Conservation (phyloP, 257 asterid genomes). For the Coffea canephora region DNA sequence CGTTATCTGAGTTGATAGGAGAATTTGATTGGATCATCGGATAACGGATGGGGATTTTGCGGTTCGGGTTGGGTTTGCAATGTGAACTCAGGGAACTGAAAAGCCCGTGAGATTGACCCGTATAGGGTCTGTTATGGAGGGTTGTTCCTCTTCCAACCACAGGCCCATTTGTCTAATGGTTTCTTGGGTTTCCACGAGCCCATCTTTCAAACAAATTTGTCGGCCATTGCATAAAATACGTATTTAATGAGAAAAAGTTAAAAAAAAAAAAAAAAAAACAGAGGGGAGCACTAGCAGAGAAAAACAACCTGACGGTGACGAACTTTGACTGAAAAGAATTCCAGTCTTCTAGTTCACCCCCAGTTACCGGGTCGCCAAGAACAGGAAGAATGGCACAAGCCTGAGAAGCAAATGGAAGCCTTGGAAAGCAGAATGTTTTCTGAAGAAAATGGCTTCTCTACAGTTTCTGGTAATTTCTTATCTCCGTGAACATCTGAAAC, state of each 20-base stretch:
- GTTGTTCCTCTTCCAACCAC: too few relatives aligned
- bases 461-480: not conserved
- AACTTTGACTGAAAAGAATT: not conserved
- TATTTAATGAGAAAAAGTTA: too few relatives aligned
- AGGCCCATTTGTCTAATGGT: too few relatives aligned
- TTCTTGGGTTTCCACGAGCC: too few relatives aligned
- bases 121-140: too few relatives aligned
- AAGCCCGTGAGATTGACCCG: not conserved
- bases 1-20: conserved; percentile 10
- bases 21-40: not conserved
- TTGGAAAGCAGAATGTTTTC: not conserved
- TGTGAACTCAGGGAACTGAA: not conserved
- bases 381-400: not conserved
- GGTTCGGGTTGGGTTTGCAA: not conserved
- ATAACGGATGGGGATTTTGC: conserved; percentile 6
- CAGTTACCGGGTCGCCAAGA: not conserved
- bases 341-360: not conserved
- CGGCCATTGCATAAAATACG: too few relatives aligned
- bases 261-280: not conserved
- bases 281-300: not conserved
- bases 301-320: not conserved
- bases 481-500: not conserved
- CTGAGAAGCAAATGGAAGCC: not conserved
- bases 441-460: not conserved
- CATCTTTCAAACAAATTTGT: too few relatives aligned